Percentiles rank a stretch among this genome's conserved stretches.
These are phyloP conservation scores for Yamadazyma kanchanaburiensis DNA, from an alignment of 1,139 yeast genomes.

Conservation along the genomic window DNA sequence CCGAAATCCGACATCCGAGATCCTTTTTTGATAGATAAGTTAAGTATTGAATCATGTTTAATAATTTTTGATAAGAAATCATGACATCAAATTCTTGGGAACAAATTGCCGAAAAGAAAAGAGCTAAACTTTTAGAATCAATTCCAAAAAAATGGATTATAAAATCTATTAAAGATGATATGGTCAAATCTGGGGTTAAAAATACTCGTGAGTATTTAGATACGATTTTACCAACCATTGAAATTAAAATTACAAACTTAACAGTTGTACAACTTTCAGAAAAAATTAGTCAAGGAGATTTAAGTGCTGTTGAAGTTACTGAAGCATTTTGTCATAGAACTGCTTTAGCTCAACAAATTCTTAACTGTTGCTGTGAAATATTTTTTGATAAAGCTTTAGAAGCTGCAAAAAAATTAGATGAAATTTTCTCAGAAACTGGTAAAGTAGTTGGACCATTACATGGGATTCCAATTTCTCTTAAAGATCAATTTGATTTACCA, in stretches of 20 bases:
- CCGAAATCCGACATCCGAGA: constrained; percentile 14
- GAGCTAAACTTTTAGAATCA: constrained; percentile 9
- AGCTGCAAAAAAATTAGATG: constrained; percentile 38
- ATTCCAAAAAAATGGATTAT: constrained; percentile 24
- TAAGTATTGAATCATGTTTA: no score
- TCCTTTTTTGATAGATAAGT: no score
- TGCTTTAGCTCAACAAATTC: constrained; percentile 41
- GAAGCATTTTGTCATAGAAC: constrained; percentile 23
- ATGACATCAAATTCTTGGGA: constrained; percentile 11
- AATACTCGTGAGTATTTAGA: constrained; percentile 12
- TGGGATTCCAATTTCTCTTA: constrained; percentile 65
- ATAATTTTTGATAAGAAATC: background rate
- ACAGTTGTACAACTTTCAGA: constrained; percentile 5
- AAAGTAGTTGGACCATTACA: constrained; percentile 54
- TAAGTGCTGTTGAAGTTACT: constrained; percentile 4
- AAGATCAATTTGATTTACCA: constrained; percentile 47
- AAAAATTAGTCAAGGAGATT: constrained; percentile 3
- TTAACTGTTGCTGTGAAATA: constrained; percentile 30
- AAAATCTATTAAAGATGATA: constrained; percentile 5
- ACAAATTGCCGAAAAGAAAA: constrained; percentile 15
- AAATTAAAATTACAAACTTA: constrained; percentile 15
- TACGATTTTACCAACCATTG: constrained; percentile 15
- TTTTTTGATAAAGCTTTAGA: constrained; percentile 23
- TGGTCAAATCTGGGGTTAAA: constrained; percentile 8
- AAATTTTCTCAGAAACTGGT: constrained; percentile 26